A percentile compares a stretch with the other conserved stretches of the same genome.
These are phyloP conservation scores for Entophlyctis luteolus DNA, from an alignment of 192 early-diverging fungal species.

Conservation along the genomic window DNA sequence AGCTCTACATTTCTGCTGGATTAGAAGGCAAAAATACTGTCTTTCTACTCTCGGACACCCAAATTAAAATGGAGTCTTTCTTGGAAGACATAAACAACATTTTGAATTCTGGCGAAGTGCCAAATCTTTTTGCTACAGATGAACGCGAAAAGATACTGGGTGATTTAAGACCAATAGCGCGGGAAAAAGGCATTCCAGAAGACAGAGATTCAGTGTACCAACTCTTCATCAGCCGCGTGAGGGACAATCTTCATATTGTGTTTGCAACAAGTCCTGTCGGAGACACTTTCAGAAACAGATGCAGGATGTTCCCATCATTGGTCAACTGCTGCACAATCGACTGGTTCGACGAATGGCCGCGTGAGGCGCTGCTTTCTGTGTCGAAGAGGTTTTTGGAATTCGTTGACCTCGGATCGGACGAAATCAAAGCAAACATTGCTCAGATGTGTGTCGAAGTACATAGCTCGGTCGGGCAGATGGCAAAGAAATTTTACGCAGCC, in stretches of 20 bases:
- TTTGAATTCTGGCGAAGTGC: constrained; percentile 60
- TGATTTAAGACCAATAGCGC: constrained; percentile 43
- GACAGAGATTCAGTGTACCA: constrained; percentile 57
- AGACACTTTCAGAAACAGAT: constrained; percentile 54
- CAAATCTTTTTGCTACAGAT: constrained; percentile 57
- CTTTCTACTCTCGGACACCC: constrained; percentile 59
- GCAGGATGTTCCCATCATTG: constrained; percentile 57
- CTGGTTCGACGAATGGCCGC: constrained; percentile 63
- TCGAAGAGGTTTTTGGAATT: constrained; percentile 55
- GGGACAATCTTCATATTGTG: constrained; percentile 60
- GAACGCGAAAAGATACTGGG: constrained; percentile 59
- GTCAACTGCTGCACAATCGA: constrained; percentile 64
- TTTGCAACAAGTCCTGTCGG: constrained; percentile 58
- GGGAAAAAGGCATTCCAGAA: constrained; percentile 55
- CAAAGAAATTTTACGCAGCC: constrained; percentile 50
- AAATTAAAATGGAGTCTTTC: constrained; percentile 57
- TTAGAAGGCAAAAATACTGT: constrained; percentile 60
- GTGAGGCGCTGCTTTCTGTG: constrained; percentile 54
- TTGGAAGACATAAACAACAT: constrained; percentile 60
- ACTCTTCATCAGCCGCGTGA: constrained; percentile 56
- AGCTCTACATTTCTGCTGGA: constrained; percentile 52
- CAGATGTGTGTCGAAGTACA: constrained; percentile 61
- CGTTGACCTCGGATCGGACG: constrained; percentile 53
- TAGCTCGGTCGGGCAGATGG: constrained; percentile 46
- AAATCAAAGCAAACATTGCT: constrained; percentile 52